These are phyloP conservation scores for Linaria vulgaris DNA, from an alignment of 257 asterid genomes.

Conservation along the genomic window DNA sequence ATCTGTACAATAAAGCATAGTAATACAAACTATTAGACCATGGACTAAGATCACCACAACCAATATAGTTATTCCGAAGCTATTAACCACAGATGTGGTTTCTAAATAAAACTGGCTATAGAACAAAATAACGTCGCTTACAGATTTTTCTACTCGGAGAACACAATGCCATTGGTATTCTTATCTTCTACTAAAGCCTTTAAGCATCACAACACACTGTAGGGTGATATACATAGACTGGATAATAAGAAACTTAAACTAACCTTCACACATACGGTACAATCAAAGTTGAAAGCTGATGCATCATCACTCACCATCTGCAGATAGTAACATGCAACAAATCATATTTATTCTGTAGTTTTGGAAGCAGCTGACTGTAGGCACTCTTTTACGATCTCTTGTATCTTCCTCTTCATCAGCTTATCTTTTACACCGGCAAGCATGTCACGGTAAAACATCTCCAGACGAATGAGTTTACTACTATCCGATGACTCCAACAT, in stretches of 20 bases:
- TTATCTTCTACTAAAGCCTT: background rate
- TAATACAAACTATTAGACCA: background rate
- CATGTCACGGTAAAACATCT: constrained; percentile 73
- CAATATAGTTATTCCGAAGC: background rate
- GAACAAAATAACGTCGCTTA: background rate
- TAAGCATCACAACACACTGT: no score
- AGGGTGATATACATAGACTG: no score
- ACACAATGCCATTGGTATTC: background rate
- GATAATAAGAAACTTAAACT: background rate
- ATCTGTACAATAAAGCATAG: background rate
- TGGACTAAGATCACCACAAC: background rate
- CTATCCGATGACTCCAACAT: constrained; percentile 77
- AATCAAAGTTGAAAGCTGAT: background rate
- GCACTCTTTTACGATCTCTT: constrained; percentile 66
- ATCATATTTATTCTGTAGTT: constrained; percentile 19
- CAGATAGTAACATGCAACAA: background rate
- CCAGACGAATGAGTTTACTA: constrained; percentile 55
- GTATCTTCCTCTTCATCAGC: constrained; percentile 68
- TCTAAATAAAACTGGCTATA: background rate
- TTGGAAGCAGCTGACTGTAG: constrained; percentile 33
- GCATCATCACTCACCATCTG: background rate
- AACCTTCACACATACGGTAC: background rate
- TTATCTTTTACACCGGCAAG: constrained; percentile 78
- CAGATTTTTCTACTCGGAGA: background rate
- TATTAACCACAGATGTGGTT: background rate